Evolutionary conservation across 805 yeast species (phyloP).

Genomic region (Starmerella khaoyaiensis): DNA sequence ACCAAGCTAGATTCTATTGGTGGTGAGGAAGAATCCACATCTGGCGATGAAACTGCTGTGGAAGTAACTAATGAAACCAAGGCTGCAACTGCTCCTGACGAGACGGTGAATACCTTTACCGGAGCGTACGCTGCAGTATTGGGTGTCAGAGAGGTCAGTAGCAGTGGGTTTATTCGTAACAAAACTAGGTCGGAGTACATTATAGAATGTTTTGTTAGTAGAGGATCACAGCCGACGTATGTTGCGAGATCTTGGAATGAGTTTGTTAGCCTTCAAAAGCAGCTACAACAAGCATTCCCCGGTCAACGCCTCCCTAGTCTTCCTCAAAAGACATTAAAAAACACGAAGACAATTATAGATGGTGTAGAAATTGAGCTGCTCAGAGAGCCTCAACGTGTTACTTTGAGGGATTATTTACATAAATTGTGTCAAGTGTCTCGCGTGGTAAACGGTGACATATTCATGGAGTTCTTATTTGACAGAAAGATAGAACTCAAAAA

Average conservation of each 20-base stretch:
- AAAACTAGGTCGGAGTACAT: slow-evolving; percentile 26
- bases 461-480: slow-evolving; percentile 42
- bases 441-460: slow-evolving; percentile 39
- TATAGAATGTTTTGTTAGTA: slow-evolving; percentile 23
- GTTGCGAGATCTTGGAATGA: slow-evolving; percentile 55
- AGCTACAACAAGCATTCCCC: slow-evolving; percentile 45
- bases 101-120: slow-evolving; percentile 31
- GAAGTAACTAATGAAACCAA: slow-evolving; percentile 15
- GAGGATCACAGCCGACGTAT: slow-evolving; percentile 29
- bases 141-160: slow-evolving; percentile 39
- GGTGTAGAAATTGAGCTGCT: slow-evolving; percentile 31
- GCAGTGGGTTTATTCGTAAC: slow-evolving; percentile 23
- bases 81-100: not conserved
- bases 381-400: slow-evolving; percentile 64
- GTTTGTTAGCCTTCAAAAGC: slow-evolving; percentile 44
- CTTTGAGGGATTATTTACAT: slow-evolving; percentile 61
- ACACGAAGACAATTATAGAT: slow-evolving; percentile 11
- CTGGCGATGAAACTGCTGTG: not conserved
- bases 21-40: not conserved
- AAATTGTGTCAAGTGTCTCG: slow-evolving; percentile 41
- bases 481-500: slow-evolving; percentile 32
- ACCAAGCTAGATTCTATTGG: not conserved
- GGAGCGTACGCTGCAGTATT: slow-evolving; percentile 54
- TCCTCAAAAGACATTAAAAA: slow-evolving; percentile 38
- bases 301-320: slow-evolving; percentile 50